Conservation (phyloP, 768 basidiomycete genomes). For the Suillus weaverae region DNA sequence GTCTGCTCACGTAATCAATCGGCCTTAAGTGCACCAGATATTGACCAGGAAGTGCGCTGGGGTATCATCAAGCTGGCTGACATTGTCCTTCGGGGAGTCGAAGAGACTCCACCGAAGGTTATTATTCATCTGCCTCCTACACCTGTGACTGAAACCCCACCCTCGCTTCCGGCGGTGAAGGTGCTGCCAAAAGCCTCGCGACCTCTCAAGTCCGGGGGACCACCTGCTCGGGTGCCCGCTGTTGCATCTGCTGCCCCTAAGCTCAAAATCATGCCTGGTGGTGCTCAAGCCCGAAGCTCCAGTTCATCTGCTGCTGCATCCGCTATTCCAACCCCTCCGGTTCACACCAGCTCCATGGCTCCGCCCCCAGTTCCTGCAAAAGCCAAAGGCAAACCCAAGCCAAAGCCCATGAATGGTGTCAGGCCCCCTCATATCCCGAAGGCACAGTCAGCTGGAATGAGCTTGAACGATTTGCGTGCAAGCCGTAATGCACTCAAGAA, state of each 20-base stretch:
- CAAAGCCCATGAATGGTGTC: conserved; percentile 16
- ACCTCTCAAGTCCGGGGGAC: conserved; percentile 36
- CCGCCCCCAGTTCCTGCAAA: conserved; percentile 29
- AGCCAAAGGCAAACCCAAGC: conserved; percentile 26
- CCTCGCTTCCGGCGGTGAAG: conserved; percentile 57
- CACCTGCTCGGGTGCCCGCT: conserved; percentile 30
- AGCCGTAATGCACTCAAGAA: conserved; percentile 81
- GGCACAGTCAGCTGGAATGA: conserved; percentile 77
- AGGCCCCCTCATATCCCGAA: conserved; percentile 58
- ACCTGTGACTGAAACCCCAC: conserved; percentile 62
- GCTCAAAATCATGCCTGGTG: conserved; percentile 45
- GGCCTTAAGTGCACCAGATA: conserved; percentile 58
- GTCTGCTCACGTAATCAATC: conserved; percentile 4
- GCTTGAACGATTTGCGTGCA: conserved; percentile 69
- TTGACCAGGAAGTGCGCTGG: conserved; percentile 89
- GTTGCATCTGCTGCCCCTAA: conserved; percentile 46
- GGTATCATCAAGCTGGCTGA: conserved; percentile 91
- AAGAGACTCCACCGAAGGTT: conserved; percentile 85
- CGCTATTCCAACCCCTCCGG: conserved; percentile 3
- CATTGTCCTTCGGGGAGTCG: conserved; percentile 76
- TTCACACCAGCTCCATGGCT: conserved; percentile 28
- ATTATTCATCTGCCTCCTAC: conserved; percentile 79
- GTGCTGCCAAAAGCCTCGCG: conserved; percentile 42
- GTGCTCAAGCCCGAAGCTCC: conserved; percentile 13
- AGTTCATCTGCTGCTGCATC: conserved; percentile 21